These are phyloP conservation scores for Waltergamsia citrina DNA, from an alignment of 2,329 filamentous ascomycete species.

Conservation along the genomic window DNA sequence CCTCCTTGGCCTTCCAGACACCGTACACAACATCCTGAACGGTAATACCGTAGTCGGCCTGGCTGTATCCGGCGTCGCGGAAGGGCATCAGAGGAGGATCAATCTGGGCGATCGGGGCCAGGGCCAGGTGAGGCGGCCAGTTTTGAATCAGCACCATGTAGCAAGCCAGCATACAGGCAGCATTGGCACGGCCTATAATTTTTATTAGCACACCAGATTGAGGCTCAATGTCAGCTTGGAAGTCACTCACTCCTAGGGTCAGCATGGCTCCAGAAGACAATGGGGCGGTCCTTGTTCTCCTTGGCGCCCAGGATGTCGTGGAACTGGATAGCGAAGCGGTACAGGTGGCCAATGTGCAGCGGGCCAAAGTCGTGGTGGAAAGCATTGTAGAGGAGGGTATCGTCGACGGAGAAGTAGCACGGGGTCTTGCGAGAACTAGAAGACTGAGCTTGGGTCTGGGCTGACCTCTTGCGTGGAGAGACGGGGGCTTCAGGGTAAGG, in stretches of 20 bases:
- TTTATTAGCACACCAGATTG: not conserved
- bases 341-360: conserved; percentile 92
- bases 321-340: conserved; percentile 90
- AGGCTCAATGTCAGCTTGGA: too few species aligned
- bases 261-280: conserved; percentile 93
- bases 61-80: conserved; percentile 94
- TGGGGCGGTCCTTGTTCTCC: conserved; percentile 78
- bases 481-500: conserved; percentile 70
- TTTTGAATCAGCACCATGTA: conserved; percentile 99
- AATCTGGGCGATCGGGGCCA: conserved; percentile 91
- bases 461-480: conserved; percentile 38
- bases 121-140: conserved; percentile 91
- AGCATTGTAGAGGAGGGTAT: conserved; percentile 88
- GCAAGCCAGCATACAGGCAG: conserved; percentile 87
- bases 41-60: conserved; percentile 91
- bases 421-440: conserved; percentile 41
- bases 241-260: conserved; percentile 72
- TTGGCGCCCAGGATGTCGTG: conserved; percentile 91
- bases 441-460: conserved; percentile 37
- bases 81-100: conserved; percentile 98
- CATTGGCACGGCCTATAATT: conserved; percentile 70
- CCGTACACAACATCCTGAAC: conserved; percentile 98
- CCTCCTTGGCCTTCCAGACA: conserved; percentile 97
- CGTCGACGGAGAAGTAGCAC: conserved; percentile 93
- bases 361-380: conserved; percentile 99